Evolutionary conservation across 2,329 filamentous ascomycete genomes (phyloP), one percentile per base, ranked within the genome.

Genomic region (Karstenula rhodostoma): DNA sequence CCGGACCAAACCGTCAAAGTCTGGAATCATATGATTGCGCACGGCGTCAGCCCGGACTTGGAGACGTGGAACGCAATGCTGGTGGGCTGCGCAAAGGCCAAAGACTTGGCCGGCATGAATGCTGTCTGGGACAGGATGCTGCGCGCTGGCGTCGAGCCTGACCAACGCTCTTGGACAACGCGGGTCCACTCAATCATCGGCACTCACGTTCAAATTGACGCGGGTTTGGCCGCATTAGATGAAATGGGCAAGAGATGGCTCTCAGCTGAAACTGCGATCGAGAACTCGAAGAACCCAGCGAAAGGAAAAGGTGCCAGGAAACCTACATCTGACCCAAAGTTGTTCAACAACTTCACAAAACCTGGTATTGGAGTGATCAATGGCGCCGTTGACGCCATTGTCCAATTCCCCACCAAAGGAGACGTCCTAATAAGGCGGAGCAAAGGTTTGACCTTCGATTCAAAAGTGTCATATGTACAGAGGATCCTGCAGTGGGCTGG

Each of bases 21-120:
- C 3, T 88, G 86, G 86, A 86, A 86, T 58, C 74, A 82, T 60
- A 85, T 87, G 83, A 71, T 84, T 15, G 73, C 78, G 46, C 76
- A 85, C 54, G 86, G 85, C 1, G 72, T 90, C 32, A 75, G 79
- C 58, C 89, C 91, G 15, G 88, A 84, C 7, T 69, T 89, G 57
- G 84, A 81, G 66, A 90, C 91, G 0, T 95, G 90, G 86, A 90
- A 88, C 42, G 80, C 86, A 46, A 90, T 95, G 85, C 86, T 95
- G 66, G 83, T 86, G 58, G 91, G 91, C 1, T 92, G 89, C 77
- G 86, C 85, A 70, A 83, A 81, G 52, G 83, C 86, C 52, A 82
- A 82, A 56, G 88, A 92, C 67, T 65, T 82, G 0, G 74, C 80
- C n/a, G 87, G 84, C 23, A 81, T 94, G 61, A 85, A 89, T 57